phyloP scores from a whole-genome alignment of 805 yeast species.

The Candida tammaniensis region DNA sequence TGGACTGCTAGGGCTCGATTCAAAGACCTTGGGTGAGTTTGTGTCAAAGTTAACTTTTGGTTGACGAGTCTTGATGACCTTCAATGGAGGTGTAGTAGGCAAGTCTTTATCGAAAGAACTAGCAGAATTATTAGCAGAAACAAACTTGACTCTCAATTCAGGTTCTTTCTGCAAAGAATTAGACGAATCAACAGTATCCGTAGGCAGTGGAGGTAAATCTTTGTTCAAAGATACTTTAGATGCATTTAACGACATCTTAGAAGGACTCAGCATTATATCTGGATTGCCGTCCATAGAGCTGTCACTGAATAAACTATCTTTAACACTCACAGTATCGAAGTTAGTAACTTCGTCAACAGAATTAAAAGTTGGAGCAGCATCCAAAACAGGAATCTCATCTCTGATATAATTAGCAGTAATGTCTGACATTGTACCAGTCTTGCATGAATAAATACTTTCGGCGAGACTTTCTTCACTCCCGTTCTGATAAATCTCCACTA shows the following conservation, averaged over 20 bases:
- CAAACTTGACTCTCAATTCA: background rate
- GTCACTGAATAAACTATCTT: slow-evolving; percentile 11
- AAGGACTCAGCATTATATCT: slow-evolving; percentile 1
- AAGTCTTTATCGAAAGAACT: background rate
- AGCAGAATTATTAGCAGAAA: background rate
- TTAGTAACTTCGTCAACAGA: too few relatives aligned
- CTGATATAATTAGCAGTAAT: slow-evolving; percentile 6
- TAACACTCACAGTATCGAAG: slow-evolving; percentile 4
- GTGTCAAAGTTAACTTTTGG: background rate
- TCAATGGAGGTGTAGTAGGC: background rate
- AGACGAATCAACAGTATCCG: background rate
- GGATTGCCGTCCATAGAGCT: slow-evolving; percentile 4
- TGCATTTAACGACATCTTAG: background rate
- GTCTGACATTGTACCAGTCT: slow-evolving; percentile 1
- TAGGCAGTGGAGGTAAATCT: slow-evolving; percentile 6
- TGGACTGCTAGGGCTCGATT: too few relatives aligned
- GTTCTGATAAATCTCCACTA: slow-evolving; percentile 8
- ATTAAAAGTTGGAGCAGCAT: too few relatives aligned
- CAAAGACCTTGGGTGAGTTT: too few relatives aligned
- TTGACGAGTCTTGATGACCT: slow-evolving; percentile 1
- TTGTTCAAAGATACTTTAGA: slow-evolving; percentile 7
- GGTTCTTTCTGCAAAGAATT: slow-evolving; percentile 2
- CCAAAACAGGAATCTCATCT: slow-evolving; percentile 3
- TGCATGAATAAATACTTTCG: background rate
- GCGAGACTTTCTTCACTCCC: slow-evolving; percentile 4